Conservation (phyloP, 495 filamentous ascomycete genomes). For the Penicillium egyptiacum region DNA sequence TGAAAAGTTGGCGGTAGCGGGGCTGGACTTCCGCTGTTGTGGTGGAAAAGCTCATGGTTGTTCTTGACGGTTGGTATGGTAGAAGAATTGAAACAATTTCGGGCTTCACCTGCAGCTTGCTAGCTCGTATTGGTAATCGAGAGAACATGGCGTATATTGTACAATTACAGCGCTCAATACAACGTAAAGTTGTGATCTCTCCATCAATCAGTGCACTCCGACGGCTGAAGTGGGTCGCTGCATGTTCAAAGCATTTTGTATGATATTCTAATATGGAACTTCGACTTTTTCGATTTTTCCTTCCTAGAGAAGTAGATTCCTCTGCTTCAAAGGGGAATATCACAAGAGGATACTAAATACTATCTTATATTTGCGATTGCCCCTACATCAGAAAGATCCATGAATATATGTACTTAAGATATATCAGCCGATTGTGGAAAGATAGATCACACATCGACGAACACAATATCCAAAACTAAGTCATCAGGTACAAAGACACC, state of each 20-base stretch:
- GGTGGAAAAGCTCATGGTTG: conserved; percentile 21
- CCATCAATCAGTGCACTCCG: conserved; percentile 14
- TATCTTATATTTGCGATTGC: background rate
- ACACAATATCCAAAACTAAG: background rate
- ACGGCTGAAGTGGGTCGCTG: conserved; percentile 21
- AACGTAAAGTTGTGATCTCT: background rate
- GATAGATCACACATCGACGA: background rate
- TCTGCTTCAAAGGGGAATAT: background rate
- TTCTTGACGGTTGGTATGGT: conserved; percentile 2
- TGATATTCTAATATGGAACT: background rate
- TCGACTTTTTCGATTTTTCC: background rate
- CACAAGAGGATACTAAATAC: background rate
- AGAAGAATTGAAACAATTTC: background rate
- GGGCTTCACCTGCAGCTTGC: background rate
- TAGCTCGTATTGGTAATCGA: conserved; percentile 4
- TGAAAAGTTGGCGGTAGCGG: conserved; percentile 46
- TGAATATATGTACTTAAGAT: too few relatives aligned
- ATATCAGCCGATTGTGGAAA: background rate
- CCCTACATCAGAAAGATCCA: background rate
- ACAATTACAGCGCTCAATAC: background rate
- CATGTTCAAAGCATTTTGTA: conserved; percentile 4
- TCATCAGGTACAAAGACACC: background rate
- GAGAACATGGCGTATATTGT: conserved; percentile 3
- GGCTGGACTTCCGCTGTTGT: conserved; percentile 27
- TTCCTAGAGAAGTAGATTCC: background rate